Base-by-base conservation (phyloP, 2,329 filamentous ascomycete species). In the Aurifilum marmelostoma region DNA sequence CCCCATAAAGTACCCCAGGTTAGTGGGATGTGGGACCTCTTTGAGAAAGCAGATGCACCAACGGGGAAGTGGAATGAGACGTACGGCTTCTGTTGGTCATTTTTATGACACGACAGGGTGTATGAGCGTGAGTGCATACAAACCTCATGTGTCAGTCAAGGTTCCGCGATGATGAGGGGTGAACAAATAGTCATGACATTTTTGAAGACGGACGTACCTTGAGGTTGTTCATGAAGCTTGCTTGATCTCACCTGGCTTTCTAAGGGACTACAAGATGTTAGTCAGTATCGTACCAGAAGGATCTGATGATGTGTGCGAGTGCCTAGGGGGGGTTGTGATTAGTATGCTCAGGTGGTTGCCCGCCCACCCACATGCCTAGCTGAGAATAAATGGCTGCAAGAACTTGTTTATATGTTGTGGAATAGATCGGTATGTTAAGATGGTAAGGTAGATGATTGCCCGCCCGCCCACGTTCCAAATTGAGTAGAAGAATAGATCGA, bases 401-500 rank as follows among this genome's bases (percentile, higher is more conserved):
- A 21, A 47, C 3, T n/a, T 47, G 43, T n/a, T 21, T 2, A 47
- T 47, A n/a, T n/a, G 11, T n/a, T 18, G 43, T 1, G 43, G 3
- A n/a, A 47, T n/a, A 47, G 43, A 47, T 0, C n/a, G 8, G 43
- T 21, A 21, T 43, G 27, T 12, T 5, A 1, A 14, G 7, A 56
- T 4, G 18, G 16, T 27, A 29, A 7, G 7, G 18, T 29, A 29
- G 24, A 59, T 59, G 56, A 18, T 37, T 56, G 27, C 52, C 52
- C 52, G 32, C 52, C 52, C 52, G 24, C 52, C 52, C 52, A 32
- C 52, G 52, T 56, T 56, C 52, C 52, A 29, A 18, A 29, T 37
- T 59, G 56, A 37, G 56, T n/a, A 59, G 8, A 18, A 16, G 12
- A 11, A 34, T 34, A 21, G 27, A 32, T 56, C 14, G 24, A 32